A percentile compares a stretch with the other conserved stretches of the same genome.
Evolutionary conservation across 768 basidiomycete genomes (phyloP).

Genomic region (Trametes sanguinea): DNA sequence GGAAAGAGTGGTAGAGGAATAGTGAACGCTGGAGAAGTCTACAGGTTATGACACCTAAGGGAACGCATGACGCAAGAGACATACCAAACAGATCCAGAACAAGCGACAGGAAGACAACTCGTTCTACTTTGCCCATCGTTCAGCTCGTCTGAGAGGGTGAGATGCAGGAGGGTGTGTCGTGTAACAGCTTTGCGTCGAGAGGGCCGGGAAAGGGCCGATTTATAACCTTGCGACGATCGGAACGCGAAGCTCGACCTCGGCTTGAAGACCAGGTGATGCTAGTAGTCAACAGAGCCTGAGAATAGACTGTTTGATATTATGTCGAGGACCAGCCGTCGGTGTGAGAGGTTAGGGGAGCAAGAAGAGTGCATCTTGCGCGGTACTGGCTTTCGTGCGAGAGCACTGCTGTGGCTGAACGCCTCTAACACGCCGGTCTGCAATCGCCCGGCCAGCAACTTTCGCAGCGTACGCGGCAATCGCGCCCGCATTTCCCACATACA

Average conservation of each 20-base stretch:
- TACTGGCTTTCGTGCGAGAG: constrained; percentile 15
- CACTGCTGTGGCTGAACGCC: constrained; percentile 19
- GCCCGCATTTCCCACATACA: not conserved
- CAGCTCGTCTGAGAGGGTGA: not conserved
- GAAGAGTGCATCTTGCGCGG: constrained; percentile 5
- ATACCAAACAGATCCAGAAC: constrained; percentile 83
- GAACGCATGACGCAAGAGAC: constrained; percentile 23
- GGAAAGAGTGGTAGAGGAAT: constrained; percentile 97
- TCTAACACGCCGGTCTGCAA: constrained; percentile 7
- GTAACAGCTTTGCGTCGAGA: constrained; percentile 5
- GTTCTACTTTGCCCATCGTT: constrained; percentile 68
- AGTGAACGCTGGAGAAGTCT: constrained; percentile 67
- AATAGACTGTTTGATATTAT: constrained; percentile 1
- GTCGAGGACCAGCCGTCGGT: constrained; percentile 2
- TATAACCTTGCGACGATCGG: constrained; percentile 19
- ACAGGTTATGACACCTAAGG: constrained; percentile 5
- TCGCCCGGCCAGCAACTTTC: constrained; percentile 9
- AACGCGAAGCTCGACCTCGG: not conserved
- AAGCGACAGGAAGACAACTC: constrained; percentile 85
- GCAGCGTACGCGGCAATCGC: constrained; percentile 1
- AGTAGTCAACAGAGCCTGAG: constrained; percentile 10
- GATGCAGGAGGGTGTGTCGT: not conserved
- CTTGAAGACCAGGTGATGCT: not conserved
- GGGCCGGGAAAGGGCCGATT: constrained; percentile 1
- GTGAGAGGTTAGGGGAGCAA: not conserved